These are phyloP conservation scores for Suillus variegatus DNA, from an alignment of 768 basidiomycete genomes.

Conservation along the genomic window DNA sequence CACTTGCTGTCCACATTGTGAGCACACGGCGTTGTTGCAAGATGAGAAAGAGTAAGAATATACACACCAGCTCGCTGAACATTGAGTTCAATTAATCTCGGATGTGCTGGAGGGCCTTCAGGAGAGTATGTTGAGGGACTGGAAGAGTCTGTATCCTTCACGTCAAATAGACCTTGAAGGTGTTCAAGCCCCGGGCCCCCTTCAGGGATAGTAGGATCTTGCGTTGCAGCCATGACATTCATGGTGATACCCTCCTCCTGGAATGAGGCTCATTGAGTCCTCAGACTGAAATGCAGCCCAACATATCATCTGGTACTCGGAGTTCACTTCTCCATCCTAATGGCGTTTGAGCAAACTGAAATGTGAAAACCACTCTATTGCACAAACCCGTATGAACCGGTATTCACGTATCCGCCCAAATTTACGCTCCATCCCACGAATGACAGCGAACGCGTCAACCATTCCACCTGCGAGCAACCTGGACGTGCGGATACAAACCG, in stretches of 20 bases:
- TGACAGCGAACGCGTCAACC: slow-evolving; percentile 49
- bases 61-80: slow-evolving; percentile 30
- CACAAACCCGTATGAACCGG: slow-evolving; percentile 8
- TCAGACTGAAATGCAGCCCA: slow-evolving; percentile 49
- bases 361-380: neutral
- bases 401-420: slow-evolving; percentile 49
- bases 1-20: slow-evolving; percentile 10
- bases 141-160: slow-evolving; percentile 4
- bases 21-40: neutral
- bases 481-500: slow-evolving; percentile 43
- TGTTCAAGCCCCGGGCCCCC: slow-evolving; percentile 38
- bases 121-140: slow-evolving; percentile 5
- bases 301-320: slow-evolving; percentile 44
- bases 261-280: slow-evolving; percentile 39
- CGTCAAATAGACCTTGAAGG: slow-evolving; percentile 28
- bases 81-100: slow-evolving; percentile 13
- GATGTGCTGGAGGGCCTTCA: slow-evolving; percentile 2
- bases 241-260: slow-evolving; percentile 30
- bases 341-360: neutral
- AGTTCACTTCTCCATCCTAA: slow-evolving; percentile 50
- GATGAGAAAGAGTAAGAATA: neutral
- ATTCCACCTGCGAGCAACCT: slow-evolving; percentile 41
- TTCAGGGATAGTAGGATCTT: slow-evolving; percentile 18
- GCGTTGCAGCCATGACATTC: slow-evolving; percentile 29
- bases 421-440: slow-evolving; percentile 56